Base-by-base conservation (phyloP, 2,329 filamentous ascomycete genomes). In the Aureobasidium sp. region DNA sequence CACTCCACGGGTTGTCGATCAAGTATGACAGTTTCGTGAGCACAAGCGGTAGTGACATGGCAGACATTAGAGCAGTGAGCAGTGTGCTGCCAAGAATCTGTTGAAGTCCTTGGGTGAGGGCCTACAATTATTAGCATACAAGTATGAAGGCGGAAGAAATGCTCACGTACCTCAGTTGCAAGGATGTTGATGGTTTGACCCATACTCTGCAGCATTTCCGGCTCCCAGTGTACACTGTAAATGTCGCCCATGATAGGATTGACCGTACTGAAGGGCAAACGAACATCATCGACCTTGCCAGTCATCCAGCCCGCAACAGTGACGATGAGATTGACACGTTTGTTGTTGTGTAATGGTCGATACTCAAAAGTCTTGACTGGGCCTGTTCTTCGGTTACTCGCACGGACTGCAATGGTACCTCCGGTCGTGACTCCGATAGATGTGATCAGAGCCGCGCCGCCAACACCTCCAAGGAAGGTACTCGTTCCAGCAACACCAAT, bases 281-380 rank as follows among this genome's bases (percentile, higher is more conserved):
- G 89, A 55, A 99, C 92, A 73, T 99, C 94, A 76, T 99, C 94
- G 59, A 96, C 87, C 72, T 96, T 97, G 70, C 95, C 94, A 44
- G 91, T 97, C 89, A 99, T 95, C 94, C 94, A 99, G 3, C 94
- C 94, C 0, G 93, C 92, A 34, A 99, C 85, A 0, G 94, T 97
- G 43, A 99, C 86, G 66, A 99, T 94, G 34, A 99, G 82, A 69
- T 99, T 97, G 43, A 97, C 90, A 63, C 92, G 84, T 76, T 99
- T 99, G 76, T 97, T 97, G 78, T 99, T 99, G 79, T 97, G 92
- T 50, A 99, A 78, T 7, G 94, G 94, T 48, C 93, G 85, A 73
- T 97, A 99, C 75, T 99, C 94, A 71, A 97, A 99, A 0, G 94
- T 99, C 75, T 87, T 92, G 63, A 99, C 95, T 1, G 92, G 87